Evolutionary conservation across 1,139 yeast species (phyloP), one percentile per base, ranked within the genome.

Genomic region (Saccharomyces hybrid): DNA sequence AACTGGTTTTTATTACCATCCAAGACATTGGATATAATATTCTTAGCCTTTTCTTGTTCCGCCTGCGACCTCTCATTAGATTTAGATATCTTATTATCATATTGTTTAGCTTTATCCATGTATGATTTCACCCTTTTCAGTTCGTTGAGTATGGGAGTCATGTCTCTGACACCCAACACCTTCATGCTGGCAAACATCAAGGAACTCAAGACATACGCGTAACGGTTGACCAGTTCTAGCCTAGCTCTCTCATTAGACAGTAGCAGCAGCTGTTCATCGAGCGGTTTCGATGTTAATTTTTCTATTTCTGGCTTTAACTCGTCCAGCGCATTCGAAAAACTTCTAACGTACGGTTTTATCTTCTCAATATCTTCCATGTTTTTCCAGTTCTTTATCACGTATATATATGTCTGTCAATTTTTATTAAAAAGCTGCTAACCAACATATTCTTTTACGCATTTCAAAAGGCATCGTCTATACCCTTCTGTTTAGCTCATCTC

Each of bases 111-210:
- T 65, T 84, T 77, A 47, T 77, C 78, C 84, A 88, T 85, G 63
- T 84, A 85, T 14, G 76, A 69, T 68, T 86, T 86, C 46, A 90
- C 84, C 58, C 95, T 75, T 25, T 75, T 76, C 52, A 90, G 75
- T 67, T 90, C 97, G 27, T 75, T 74, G 83, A 83, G 81, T 5
- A 89, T 79, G 0, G 86, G 82, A 59, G 57, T 46, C 55, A 64
- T 50, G 31, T 67, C 67, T 44, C 63, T 64, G n/a, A 57, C 59
- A 28, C 60, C 58, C 25, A 61, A 53, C 8, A 69, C 53, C 54
- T 69, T 69, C 65, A 65, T 62, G 53, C 63, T 62, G 1, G 65
- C 59, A 50, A 68, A 69, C 54, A 68, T 57, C 48, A 69, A 56
- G 1, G 71, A 67, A 34, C 67, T 61, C 50, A 69, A 54, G 4